Percentiles rank a stretch among this genome's conserved stretches.
phyloP scores from a whole-genome alignment of 2,329 filamentous ascomycete genomes.

The Colletotrichum musicola region DNA sequence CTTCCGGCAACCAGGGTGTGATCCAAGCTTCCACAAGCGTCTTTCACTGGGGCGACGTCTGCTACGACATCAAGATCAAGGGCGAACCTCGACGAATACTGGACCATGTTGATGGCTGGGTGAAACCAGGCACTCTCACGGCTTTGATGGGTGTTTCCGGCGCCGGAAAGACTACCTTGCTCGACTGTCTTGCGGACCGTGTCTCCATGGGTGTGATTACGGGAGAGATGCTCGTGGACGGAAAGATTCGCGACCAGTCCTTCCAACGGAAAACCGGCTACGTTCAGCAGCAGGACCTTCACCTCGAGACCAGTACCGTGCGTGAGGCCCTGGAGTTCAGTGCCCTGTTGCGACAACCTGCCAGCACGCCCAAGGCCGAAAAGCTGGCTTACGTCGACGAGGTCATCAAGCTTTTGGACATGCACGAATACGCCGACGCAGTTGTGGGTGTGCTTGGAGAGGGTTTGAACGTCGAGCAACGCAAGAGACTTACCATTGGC shows the following conservation, averaged over 20 bases:
- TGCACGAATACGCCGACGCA: conserved; percentile 76
- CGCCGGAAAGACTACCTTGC: conserved; percentile 64
- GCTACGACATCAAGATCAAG: conserved; percentile 76
- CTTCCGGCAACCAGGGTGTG: conserved; percentile 17
- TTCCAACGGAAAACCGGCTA: conserved; percentile 79
- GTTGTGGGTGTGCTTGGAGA: conserved; percentile 77
- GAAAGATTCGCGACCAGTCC: conserved; percentile 71
- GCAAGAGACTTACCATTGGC: conserved; percentile 77
- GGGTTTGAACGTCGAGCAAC: conserved; percentile 58
- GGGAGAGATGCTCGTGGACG: conserved; percentile 77
- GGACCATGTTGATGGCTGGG: conserved; percentile 77
- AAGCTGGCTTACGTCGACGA: conserved; percentile 48
- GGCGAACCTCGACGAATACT: conserved; percentile 74
- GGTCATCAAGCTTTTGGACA: conserved; percentile 50
- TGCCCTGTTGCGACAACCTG: conserved; percentile 75
- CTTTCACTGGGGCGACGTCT: conserved; percentile 77
- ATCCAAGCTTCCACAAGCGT: conserved; percentile 67
- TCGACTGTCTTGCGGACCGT: conserved; percentile 72
- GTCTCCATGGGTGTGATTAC: conserved; percentile 76
- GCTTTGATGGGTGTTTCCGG: conserved; percentile 65
- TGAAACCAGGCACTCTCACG: conserved; percentile 76
- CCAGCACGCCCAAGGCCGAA: conserved; percentile 57
- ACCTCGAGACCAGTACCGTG: conserved; percentile 53
- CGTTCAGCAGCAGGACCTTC: conserved; percentile 73
- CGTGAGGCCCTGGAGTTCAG: conserved; percentile 76